Percentiles rank a stretch among this genome's conserved stretches.
phyloP scores from a whole-genome alignment of 2,329 filamentous ascomycete species.

The Hypoxylon sp. region DNA sequence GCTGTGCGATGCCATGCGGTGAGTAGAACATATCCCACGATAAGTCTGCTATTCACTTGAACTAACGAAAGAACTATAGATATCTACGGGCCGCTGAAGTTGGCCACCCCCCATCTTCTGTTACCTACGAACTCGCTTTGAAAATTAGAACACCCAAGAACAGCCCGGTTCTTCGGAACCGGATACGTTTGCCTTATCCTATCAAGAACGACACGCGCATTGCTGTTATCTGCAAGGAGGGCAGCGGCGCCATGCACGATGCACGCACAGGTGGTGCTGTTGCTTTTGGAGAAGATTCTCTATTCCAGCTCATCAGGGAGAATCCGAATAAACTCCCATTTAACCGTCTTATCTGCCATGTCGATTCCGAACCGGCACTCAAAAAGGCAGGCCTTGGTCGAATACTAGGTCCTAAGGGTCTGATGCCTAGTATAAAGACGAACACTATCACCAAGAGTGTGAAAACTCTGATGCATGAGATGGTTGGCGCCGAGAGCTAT shows the following conservation, averaged over 20 bases:
- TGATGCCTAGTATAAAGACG: constrained; percentile 92
- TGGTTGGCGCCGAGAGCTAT: constrained; percentile 89
- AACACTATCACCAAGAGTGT: constrained; percentile 92
- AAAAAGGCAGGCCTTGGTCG: constrained; percentile 85
- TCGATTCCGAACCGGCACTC: constrained; percentile 81
- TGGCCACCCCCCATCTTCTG: constrained; percentile 77
- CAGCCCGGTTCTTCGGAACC: constrained; percentile 88
- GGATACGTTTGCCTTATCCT: constrained; percentile 88
- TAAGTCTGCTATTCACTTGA: constrained; percentile 23
- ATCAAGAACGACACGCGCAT: constrained; percentile 91
- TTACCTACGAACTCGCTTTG: constrained; percentile 92
- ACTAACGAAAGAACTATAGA: constrained; percentile 63
- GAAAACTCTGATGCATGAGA: constrained; percentile 79
- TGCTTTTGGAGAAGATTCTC: constrained; percentile 85
- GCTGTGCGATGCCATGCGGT: constrained; percentile 94
- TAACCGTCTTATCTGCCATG: constrained; percentile 90
- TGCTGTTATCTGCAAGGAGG: constrained; percentile 91
- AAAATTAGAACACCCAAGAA: constrained; percentile 88
- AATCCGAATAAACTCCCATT: constrained; percentile 84
- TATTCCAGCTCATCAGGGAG: constrained; percentile 82
- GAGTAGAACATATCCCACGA: constrained; percentile 49
- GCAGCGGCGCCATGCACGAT: constrained; percentile 79
- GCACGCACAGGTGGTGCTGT: constrained; percentile 84
- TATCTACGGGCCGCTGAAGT: constrained; percentile 95
- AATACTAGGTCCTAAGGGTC: constrained; percentile 86